Conservation (phyloP, 768 basidiomycete genomes). For the Gyrodon lividus region DNA sequence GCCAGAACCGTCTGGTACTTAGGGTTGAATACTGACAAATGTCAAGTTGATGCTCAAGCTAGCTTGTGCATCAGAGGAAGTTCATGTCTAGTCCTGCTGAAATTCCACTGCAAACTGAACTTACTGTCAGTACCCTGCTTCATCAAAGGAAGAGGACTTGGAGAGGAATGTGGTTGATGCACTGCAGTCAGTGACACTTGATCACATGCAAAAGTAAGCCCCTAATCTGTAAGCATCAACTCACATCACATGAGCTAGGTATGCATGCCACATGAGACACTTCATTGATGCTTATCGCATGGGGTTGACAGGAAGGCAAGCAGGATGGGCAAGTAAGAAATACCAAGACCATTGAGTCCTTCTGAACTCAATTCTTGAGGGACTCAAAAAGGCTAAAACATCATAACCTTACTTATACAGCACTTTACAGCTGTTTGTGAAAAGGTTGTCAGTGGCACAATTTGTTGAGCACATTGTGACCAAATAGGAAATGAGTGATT, state of each 20-base stretch:
- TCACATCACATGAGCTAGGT: background rate
- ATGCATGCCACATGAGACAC: conserved; percentile 3
- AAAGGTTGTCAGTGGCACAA: no score
- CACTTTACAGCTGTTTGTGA: no score
- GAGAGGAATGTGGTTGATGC: conserved; percentile 7
- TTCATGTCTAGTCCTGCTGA: conserved; percentile 17
- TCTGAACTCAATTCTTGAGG: no score
- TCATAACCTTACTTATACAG: no score
- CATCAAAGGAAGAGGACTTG: conserved; percentile 16
- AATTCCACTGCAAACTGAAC: background rate
- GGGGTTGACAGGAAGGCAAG: conserved; percentile 20
- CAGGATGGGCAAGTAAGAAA: conserved; percentile 22
- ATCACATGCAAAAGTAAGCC: conserved; percentile 10
- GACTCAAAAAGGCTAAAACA: background rate
- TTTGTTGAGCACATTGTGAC: no score
- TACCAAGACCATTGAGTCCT: no score
- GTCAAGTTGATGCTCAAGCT: conserved; percentile 34
- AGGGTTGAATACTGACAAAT: no score
- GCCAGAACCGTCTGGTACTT: no score
- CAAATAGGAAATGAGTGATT: no score
- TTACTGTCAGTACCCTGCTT: conserved; percentile 18
- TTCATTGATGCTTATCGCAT: conserved; percentile 19
- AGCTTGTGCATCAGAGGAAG: conserved; percentile 20
- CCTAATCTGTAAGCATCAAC: background rate
- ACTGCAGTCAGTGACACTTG: conserved; percentile 8